Evolutionary conservation across 352 stramenopile genomes (phyloP).

Genomic region (Globisporangium iwayamae): DNA sequence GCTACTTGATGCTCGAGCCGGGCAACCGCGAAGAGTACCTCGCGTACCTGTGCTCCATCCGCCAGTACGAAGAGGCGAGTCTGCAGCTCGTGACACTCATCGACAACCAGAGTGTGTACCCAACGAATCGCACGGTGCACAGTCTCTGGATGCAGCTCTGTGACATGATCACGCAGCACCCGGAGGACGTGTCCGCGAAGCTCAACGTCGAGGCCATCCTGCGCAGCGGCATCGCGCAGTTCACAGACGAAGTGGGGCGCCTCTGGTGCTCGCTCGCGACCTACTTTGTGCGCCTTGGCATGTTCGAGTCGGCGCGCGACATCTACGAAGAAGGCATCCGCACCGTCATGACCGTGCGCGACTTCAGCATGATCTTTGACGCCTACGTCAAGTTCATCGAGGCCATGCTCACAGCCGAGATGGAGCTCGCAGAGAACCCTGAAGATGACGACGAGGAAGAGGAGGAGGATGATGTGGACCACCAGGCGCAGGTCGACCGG

Average conservation of each 20-base stretch:
- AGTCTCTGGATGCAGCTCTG: conserved; percentile 98
- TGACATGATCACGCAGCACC: conserved; percentile 94
- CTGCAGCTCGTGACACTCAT: conserved; percentile 79
- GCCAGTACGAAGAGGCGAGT: conserved; percentile 80
- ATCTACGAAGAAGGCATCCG: conserved; percentile 93
- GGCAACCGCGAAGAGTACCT: conserved; percentile 70
- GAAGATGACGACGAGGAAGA: conserved; percentile 72
- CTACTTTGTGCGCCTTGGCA: conserved; percentile 95
- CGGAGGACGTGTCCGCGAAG: conserved; percentile 77
- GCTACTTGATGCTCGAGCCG: conserved; percentile 87
- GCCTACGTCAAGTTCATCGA: conserved; percentile 99
- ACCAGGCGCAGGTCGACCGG: conserved; percentile 71
- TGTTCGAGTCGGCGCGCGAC: conserved; percentile 96
- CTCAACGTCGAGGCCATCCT: conserved; percentile 96
- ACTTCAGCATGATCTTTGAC: conserved; percentile 99
- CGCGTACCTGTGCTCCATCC: conserved; percentile 68
- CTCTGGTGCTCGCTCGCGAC: conserved; percentile 98
- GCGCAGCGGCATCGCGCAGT: conserved; percentile 88
- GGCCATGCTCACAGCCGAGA: conserved; percentile 94
- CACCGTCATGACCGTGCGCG: conserved; percentile 81
- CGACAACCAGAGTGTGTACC: conserved; percentile 53
- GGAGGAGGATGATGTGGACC: conserved; percentile 46
- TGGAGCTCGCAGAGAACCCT: conserved; percentile 73
- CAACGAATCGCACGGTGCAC: conserved; percentile 73
- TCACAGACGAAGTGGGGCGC: conserved; percentile 95